phyloP scores from a whole-genome alignment of 306 rosid species.

The Macrotyloma uniflorum region DNA sequence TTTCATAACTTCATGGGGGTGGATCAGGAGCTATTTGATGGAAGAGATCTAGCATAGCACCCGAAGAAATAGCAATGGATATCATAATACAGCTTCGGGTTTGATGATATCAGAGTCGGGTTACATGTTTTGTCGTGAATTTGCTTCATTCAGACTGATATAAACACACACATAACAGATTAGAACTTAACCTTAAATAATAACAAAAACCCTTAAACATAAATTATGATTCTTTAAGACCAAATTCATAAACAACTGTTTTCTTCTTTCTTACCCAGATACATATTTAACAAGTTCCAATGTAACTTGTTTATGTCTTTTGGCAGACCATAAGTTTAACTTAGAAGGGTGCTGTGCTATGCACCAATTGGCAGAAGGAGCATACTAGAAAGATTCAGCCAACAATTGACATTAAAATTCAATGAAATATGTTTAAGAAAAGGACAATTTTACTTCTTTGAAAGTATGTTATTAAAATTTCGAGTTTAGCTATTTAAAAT shows the following conservation, averaged over 20 bases:
- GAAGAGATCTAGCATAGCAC: too few species aligned
- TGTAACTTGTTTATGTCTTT: background rate
- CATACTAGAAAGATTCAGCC: too few species aligned
- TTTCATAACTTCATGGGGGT: background rate
- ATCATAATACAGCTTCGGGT: background rate
- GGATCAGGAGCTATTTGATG: too few species aligned
- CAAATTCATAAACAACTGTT: background rate
- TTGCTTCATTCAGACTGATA: background rate
- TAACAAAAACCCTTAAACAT: background rate
- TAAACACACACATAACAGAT: background rate
- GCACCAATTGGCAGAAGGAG: background rate
- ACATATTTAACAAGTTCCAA: background rate
- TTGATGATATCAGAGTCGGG: background rate
- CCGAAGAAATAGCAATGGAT: too few species aligned
- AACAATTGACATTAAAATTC: too few species aligned
- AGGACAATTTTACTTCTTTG: too few species aligned
- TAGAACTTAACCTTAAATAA: background rate
- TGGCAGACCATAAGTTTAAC: background rate
- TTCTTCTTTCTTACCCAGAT: background rate
- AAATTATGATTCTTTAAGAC: background rate
- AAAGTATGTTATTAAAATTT: too few species aligned
- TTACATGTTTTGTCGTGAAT: background rate
- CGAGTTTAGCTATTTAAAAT: too few species aligned
- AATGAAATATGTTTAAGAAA: too few species aligned
- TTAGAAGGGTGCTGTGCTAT: background rate